Conservation (phyloP, 2,329 filamentous ascomycete genomes). For the Colletotrichum phormii region DNA sequence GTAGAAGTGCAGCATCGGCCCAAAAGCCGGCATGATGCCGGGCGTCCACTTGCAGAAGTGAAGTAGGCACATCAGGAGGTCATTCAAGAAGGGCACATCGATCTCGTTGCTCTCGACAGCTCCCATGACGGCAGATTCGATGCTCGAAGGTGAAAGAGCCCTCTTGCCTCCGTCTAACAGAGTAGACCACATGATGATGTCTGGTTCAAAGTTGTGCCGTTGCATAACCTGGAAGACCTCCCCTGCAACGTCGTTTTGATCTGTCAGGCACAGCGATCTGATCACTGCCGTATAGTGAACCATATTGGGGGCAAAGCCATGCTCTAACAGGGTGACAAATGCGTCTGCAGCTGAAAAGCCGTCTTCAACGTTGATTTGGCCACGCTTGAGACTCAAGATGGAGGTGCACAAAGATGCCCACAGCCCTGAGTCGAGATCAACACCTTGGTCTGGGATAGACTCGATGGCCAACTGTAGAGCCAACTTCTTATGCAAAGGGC, state of each 20-base stretch:
- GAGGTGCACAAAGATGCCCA: slow-evolving; percentile 68
- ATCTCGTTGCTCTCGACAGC: slow-evolving; percentile 58
- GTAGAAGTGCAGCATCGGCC: slow-evolving; percentile 62
- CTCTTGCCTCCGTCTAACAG: slow-evolving; percentile 78
- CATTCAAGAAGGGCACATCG: slow-evolving; percentile 60
- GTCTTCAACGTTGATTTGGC: slow-evolving; percentile 42
- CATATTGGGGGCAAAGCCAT: slow-evolving; percentile 73
- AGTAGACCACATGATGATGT: slow-evolving; percentile 75
- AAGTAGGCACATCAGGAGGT: slow-evolving; percentile 57
- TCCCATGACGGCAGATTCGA: slow-evolving; percentile 54
- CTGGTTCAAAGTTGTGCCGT: slow-evolving; percentile 68
- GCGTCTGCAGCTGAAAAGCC: slow-evolving; percentile 61
- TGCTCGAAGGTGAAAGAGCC: slow-evolving; percentile 62
- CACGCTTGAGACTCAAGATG: slow-evolving; percentile 58
- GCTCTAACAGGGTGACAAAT: slow-evolving; percentile 66
- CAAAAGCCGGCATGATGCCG: slow-evolving; percentile 52
- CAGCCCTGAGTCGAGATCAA: slow-evolving; percentile 58
- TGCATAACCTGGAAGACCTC: slow-evolving; percentile 73
- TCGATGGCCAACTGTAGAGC: slow-evolving; percentile 55
- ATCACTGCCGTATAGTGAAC: slow-evolving; percentile 76
- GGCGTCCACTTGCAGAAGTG: slow-evolving; percentile 51
- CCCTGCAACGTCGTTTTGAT: slow-evolving; percentile 72
- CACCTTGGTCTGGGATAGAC: slow-evolving; percentile 50
- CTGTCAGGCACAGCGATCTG: slow-evolving; percentile 75
- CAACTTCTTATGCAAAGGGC: slow-evolving; percentile 51